These are phyloP conservation scores for Hamamelis virginiana DNA, from an alignment of 164 flowering plant species.

Conservation along the genomic window DNA sequence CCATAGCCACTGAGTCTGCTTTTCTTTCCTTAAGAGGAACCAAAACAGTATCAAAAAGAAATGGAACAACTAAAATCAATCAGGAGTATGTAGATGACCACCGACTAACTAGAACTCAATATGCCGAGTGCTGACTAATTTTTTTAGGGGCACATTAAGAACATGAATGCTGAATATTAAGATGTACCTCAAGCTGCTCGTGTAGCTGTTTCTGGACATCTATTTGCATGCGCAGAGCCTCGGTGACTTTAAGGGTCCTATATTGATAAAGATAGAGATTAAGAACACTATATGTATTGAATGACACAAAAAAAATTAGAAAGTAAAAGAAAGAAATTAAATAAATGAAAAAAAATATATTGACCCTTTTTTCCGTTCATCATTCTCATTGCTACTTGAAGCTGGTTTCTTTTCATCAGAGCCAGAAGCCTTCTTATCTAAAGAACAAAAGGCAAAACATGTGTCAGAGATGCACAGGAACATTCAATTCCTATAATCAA, in stretches of 20 bases:
- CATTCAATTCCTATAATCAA: neutral
- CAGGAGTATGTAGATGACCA: too few relatives aligned
- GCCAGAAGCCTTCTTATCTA: conserved; percentile 45
- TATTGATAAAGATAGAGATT: neutral
- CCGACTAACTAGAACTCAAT: too few relatives aligned
- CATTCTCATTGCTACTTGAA: conserved; percentile 29
- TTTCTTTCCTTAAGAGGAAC: neutral
- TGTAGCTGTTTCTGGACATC: conserved; percentile 70
- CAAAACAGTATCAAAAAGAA: too few relatives aligned
- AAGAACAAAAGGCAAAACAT: conserved; percentile 5
- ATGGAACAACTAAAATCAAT: too few relatives aligned
- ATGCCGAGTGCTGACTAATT: too few relatives aligned
- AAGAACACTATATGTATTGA: neutral
- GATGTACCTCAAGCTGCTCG: conserved; percentile 65
- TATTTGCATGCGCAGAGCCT: conserved; percentile 57
- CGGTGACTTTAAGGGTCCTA: conserved; percentile 45
- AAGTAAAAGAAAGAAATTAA: neutral
- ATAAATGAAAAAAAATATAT: neutral
- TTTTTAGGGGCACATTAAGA: too few relatives aligned
- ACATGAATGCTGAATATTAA: too few relatives aligned
- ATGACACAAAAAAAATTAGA: neutral
- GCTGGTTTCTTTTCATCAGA: conserved; percentile 46
- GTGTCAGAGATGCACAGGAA: neutral
- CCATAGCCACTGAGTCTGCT: neutral
- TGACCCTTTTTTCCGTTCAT: conserved; percentile 44